A percentile compares a stretch with the other conserved stretches of the same genome.
phyloP scores from a whole-genome alignment of 345 rosid genomes.

The Hevea brasiliensis region DNA sequence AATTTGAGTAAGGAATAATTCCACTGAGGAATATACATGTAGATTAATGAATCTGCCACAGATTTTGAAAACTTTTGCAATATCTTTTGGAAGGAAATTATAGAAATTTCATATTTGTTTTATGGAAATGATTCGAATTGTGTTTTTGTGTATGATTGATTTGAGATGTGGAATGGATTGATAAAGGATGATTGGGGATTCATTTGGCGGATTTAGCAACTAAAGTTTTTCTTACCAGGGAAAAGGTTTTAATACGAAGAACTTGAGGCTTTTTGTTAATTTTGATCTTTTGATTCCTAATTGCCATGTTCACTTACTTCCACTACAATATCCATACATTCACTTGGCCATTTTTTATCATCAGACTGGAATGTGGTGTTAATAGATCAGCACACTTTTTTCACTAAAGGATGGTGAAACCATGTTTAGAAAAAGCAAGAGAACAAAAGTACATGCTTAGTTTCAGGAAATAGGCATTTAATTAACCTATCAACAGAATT shows the following conservation, averaged over 20 bases:
- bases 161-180: not conserved
- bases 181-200: not conserved
- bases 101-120: not conserved
- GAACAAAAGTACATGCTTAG: not conserved
- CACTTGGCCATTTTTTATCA: too few relatives aligned
- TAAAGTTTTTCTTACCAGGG: not conserved
- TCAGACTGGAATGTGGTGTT: not conserved
- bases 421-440: not conserved
- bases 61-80: not conserved
- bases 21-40: not conserved
- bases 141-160: not conserved
- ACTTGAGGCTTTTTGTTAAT: not conserved
- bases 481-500: too few relatives aligned
- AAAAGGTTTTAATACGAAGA: not conserved
- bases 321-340: too few relatives aligned
- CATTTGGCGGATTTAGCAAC: not conserved
- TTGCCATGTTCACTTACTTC: too few relatives aligned
- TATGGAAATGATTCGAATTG: not conserved
- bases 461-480: not conserved
- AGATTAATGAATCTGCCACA: not conserved
- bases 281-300: too few relatives aligned
- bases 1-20: slow-evolving; percentile 6
- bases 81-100: not conserved
- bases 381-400: not conserved
- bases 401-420: not conserved